Base-by-base conservation (phyloP, 2,329 filamentous ascomycete genomes). In the Lecanicillium sp. region DNA sequence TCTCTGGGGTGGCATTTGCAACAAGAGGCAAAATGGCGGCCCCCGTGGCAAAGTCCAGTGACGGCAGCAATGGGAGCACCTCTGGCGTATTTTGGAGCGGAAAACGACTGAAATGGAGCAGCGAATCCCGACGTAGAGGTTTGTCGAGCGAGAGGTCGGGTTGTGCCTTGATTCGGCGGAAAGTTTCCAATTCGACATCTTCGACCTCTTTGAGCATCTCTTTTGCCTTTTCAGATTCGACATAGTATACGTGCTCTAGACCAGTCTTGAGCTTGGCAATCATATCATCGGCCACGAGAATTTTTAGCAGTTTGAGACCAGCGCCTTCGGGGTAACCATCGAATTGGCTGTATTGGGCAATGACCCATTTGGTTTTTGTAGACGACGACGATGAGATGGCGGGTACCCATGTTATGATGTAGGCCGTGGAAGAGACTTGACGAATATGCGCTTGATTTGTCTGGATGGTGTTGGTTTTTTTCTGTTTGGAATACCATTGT, bases 381-480 rank as follows among this genome's bases (percentile, higher is more conserved):
- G 7, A 41, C 20, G 38, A 41, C 38, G 33, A 41, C 20, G 29
- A 41, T 33, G 33, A 41, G 38, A 18, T 41, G 38, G 13, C 38
- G 38, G 15, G 33, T 41, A n/a, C 38, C 38, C 38, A 41, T 33
- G 29, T 11, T 11, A n/a, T 31, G 29, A 7, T 31, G 6, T 7
- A 31, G 9, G n/a, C n/a, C n/a, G n/a, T n/a, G n/a, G n/a, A n/a
- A n/a, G n/a, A n/a, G n/a, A n/a, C n/a, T n/a, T n/a, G n/a, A n/a
- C n/a, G n/a, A n/a, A n/a, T n/a, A n/a, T n/a, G n/a, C n/a, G n/a
- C n/a, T n/a, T 31, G 29, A 31, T 15, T 31, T 7, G 29, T 9
- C 12, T 15, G 16, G 13, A 13, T 28, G 25, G 25, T 28, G 8
- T 13, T 28, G 25, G 25, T 28, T 13, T 28, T n/a, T n/a, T n/a